A percentile compares a stretch with the other conserved stretches of the same genome.
phyloP scores from a whole-genome alignment of 2,329 filamentous ascomycete genomes.

The Emericellopsis atlantica region DNA sequence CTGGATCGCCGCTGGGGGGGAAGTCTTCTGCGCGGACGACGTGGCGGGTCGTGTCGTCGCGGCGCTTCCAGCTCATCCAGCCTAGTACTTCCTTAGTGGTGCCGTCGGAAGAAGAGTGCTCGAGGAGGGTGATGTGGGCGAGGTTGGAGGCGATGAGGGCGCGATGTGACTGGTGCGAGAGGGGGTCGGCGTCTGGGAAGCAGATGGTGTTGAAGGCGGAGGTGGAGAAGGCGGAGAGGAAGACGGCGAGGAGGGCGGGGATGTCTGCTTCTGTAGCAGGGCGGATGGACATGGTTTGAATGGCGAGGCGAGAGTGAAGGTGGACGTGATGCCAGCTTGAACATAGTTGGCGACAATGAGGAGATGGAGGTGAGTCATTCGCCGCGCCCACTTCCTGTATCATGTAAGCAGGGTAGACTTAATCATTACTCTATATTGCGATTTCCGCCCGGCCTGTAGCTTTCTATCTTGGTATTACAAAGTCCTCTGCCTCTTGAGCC shows the following conservation, averaged over 20 bases:
- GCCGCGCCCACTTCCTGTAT: not conserved
- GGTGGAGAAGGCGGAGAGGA: constrained; percentile 15
- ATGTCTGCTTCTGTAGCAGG: constrained; percentile 21
- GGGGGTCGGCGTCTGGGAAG: constrained; percentile 12
- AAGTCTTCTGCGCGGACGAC: constrained; percentile 12
- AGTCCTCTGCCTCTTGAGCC: not conserved
- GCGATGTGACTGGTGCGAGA: constrained; percentile 7
- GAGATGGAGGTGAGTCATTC: no score
- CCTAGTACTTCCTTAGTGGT: constrained; percentile 11
- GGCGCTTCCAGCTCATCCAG: constrained; percentile 21
- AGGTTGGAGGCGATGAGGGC: constrained; percentile 10
- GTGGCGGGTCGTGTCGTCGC: constrained; percentile 5
- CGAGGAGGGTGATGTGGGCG: constrained; percentile 17
- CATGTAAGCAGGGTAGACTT: not conserved
- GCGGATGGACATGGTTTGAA: constrained; percentile 9
- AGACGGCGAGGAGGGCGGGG: constrained; percentile 14
- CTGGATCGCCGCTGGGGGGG: constrained; percentile 12
- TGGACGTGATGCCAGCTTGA: not conserved
- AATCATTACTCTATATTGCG: not conserved
- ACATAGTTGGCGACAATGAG: no score
- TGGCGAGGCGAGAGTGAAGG: not conserved
- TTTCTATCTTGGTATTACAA: no score
- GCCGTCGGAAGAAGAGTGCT: constrained; percentile 5
- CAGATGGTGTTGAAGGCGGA: constrained; percentile 16
- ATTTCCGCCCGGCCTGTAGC: no score